Base-by-base conservation (phyloP, 164 flowering plant genomes). In the Aristolochia fimbriata region DNA sequence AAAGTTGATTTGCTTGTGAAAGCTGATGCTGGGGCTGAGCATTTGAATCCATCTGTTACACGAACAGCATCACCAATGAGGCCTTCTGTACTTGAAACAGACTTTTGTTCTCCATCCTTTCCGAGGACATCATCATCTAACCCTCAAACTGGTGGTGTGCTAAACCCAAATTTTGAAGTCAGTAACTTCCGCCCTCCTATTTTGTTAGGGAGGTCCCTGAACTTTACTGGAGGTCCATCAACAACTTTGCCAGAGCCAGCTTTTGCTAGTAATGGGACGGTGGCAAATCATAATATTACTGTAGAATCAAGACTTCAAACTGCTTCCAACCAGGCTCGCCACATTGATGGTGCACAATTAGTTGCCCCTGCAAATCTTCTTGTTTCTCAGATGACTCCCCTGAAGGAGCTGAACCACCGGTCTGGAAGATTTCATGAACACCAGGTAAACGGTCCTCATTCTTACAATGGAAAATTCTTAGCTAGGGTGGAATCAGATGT, bases 401-500 rank as follows among this genome's bases (percentile, higher is more conserved):
- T 72, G 41, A 82, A 71, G 65, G 78, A 64, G 51, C 22, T 66
- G 19, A 65, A 59, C 41, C 68, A 73, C 58, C 65, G 63, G 63
- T 67, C 83, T 60, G 58, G 72, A 9, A 75, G 61, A 58, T 51
- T 58, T 19, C 62, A 58, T 60, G 62, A 58, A 55, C 70, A 62
- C 13, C 67, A 63, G 51, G 68, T 45, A 25, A 73, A 61, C 25
- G 52, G 57, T 24, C 54, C 47, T 11, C 37, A 15, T 27, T 21
- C 57, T 15, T 69, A 58, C 23, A 21, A 15, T 45, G 74, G 72
- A 22, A 65, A 65, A 22, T 27, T 71, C 24, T 65, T 65, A 9
- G 65, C 71, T 20, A 73, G 73, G 27, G 50, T 14, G 20, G 74
- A 78, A 47, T 63, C 67, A 56, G 70, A 78, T 62, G 78, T 76